Evolutionary conservation across 257 asterid species (phyloP), one percentile per base, ranked within the genome.

Genomic region (Euphrasia confusa): DNA sequence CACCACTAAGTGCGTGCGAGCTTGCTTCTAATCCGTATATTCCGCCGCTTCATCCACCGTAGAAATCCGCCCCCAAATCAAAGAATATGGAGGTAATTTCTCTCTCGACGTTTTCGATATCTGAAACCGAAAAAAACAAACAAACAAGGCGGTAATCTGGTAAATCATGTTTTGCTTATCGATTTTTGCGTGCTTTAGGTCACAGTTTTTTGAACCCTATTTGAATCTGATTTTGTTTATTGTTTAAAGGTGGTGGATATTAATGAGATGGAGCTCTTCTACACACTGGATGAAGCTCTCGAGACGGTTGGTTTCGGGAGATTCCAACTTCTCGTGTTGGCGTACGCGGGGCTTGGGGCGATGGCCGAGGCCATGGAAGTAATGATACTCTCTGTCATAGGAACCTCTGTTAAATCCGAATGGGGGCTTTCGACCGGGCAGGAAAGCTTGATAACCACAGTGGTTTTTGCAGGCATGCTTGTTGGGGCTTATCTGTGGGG

Each of bases 381-480:
- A 62, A 86, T 84, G 90, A 80, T 89, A 49, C 78, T 89, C 14
- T 86, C 95, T 4, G 86, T 86, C 65, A 77, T 89, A 9, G 96
- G 96, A 17, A 84, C 90, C 28, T 79, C 83, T 30, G 84, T 89
- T n/a, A 78, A 67, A 76, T 61, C 70, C 8, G 71, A 79, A 40
- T 89, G 96, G 96, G 86, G 77, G 3, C 85, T 89, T 75, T 82
- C 96, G 13, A 64, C 93, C 7, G 70, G 71, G 4, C 75, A 86
- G 68, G 93, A 89, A 67, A 79, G 85, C 71, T 71, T 83, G 53
- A 76, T 86, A 39, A 82, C 96, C 24, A 77, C 89, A 1, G 80
- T 81, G 57, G 95, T 89, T 5, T 89, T 89, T 72, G 90, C 78
- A 40, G 96, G 96, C 15, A 86, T 89, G 96, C 85, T 89, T 8